A percentile compares a stretch with the other conserved stretches of the same genome.
Evolutionary conservation across 2,329 filamentous ascomycete genomes (phyloP).

Genomic region (Aureobasidium sp.): DNA sequence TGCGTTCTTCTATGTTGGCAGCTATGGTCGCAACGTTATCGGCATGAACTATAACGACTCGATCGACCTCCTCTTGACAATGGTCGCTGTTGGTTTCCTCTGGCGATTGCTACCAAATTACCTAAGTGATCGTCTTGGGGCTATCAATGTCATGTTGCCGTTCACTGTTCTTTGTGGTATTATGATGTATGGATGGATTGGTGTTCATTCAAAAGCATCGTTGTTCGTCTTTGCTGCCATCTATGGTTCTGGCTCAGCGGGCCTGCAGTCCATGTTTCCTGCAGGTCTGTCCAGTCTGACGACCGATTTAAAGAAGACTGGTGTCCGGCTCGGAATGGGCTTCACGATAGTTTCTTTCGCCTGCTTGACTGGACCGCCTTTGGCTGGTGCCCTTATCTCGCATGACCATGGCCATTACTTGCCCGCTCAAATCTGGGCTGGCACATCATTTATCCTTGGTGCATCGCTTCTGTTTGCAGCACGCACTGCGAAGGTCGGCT

Average conservation of each 20-base stretch:
- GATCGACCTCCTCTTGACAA: conserved; percentile 50
- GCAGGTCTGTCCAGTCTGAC: conserved; percentile 38
- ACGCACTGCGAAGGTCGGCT: conserved; percentile 25
- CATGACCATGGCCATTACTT: conserved; percentile 31
- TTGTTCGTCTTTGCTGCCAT: conserved; percentile 40
- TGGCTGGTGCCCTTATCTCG: conserved; percentile 42
- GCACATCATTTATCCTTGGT: conserved; percentile 26
- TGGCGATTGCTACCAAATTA: conserved; percentile 48
- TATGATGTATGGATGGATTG: conserved; percentile 52
- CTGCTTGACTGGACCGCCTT: conserved; percentile 39
- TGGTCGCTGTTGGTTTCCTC: conserved; percentile 51
- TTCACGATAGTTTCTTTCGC: conserved; percentile 41
- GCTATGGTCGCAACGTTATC: conserved; percentile 32
- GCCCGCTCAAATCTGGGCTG: conserved; percentile 41
- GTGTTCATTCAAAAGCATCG: conserved; percentile 35
- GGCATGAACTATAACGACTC: conserved; percentile 44
- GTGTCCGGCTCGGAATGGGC: conserved; percentile 43
- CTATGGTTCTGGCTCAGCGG: conserved; percentile 40
- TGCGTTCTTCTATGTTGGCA: conserved; percentile 40
- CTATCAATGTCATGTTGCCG: conserved; percentile 51
- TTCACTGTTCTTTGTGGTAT: conserved; percentile 41
- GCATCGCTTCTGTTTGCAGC: conserved; percentile 24
- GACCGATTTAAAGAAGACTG: conserved; percentile 40
- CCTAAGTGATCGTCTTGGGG: conserved; percentile 50
- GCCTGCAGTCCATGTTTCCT: conserved; percentile 41